Evolutionary conservation across 2,329 filamentous ascomycete genomes (phyloP), one percentile per base, ranked within the genome.

Genomic region (Coniochaeta sp.): DNA sequence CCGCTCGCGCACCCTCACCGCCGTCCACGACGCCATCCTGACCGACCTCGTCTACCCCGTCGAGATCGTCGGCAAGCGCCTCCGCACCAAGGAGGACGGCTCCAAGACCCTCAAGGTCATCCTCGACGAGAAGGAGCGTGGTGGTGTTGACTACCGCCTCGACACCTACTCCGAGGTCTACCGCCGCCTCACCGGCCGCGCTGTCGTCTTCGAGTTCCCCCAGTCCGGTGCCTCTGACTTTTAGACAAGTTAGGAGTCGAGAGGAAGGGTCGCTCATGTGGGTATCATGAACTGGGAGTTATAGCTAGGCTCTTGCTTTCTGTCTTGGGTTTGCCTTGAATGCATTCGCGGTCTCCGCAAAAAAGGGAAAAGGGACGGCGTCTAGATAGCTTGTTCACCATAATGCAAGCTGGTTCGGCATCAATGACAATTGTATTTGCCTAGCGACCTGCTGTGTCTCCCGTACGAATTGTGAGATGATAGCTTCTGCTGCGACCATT

Each of bases 101-200:
- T 89, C 85, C 89, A 98, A 98, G 90, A 82, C 91, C 77, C 88
- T 98, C 81, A 99, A 99, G 90, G 91, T 99, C 78, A 86, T 99
- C 76, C 88, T 99, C 64, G 95, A 99, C 81, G 95, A 98, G 90
- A 99, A 99, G 91, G 95, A 99, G 90, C 91, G 93, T 74, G 93
- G 93, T 75, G 92, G 93, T 79, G 93, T 99, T 72, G 95, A 99
- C 87, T 97, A 98, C 90, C 88, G 95, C 79, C 91, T 99, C 72
- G 95, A 99, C 82, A 97, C 93, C 78, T 99, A 99, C 87, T 91
- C 91, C 68, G 95, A 99, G 88, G 95, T 99, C 77, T 99, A 99
- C 90, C 91, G 92, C 81, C 89, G 91, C 75, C 85, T 99, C 76
- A 99, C 95, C 66, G 95, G 95, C 81, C 95, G 96, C 82, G 87